Conservation (phyloP, 2,329 filamentous ascomycete genomes). For the Ophiocordyceps sinensis region DNA sequence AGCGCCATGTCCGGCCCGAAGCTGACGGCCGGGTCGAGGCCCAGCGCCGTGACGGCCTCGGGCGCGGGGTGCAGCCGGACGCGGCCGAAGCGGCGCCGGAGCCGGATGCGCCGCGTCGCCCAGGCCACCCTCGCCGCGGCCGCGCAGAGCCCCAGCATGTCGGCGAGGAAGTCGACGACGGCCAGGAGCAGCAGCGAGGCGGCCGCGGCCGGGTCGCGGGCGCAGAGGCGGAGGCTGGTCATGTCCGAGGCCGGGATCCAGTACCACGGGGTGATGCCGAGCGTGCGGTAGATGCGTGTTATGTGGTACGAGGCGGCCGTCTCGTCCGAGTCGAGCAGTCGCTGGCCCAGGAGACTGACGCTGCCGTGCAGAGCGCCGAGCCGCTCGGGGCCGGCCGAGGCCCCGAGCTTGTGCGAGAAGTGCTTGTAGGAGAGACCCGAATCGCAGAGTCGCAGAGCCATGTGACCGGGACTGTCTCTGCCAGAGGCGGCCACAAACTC, state of each 20-base stretch:
- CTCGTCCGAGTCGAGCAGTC: not conserved
- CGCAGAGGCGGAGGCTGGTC: slow-evolving; percentile 6
- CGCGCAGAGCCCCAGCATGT: not conserved
- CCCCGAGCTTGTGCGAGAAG: not conserved
- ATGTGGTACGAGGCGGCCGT: slow-evolving; percentile 2
- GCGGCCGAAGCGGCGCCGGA: not conserved
- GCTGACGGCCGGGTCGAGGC: not conserved
- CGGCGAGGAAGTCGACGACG: not conserved
- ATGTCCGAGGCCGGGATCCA: slow-evolving; percentile 7
- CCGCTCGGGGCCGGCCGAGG: not conserved
- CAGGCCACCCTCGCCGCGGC: not conserved
- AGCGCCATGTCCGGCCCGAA: slow-evolving; percentile 2
- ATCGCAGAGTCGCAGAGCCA: slow-evolving; percentile 8
- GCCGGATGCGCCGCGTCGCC: not conserved
- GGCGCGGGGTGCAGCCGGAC: not conserved
- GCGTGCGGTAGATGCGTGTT: slow-evolving; percentile 8
- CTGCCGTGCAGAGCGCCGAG: not conserved
- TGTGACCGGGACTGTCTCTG: too few species aligned
- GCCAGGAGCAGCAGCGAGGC: slow-evolving; percentile 3
- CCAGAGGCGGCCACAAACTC: slow-evolving; percentile 5
- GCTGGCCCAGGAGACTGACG: not conserved
- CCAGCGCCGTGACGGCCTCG: not conserved
- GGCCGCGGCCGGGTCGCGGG: slow-evolving; percentile 5
- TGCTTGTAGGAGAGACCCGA: slow-evolving; percentile 6
- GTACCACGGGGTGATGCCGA: slow-evolving; percentile 12